These are phyloP conservation scores for Acanthamoeba lenticulata DNA, from an alignment of 208 protist species.

Conservation along the genomic window DNA sequence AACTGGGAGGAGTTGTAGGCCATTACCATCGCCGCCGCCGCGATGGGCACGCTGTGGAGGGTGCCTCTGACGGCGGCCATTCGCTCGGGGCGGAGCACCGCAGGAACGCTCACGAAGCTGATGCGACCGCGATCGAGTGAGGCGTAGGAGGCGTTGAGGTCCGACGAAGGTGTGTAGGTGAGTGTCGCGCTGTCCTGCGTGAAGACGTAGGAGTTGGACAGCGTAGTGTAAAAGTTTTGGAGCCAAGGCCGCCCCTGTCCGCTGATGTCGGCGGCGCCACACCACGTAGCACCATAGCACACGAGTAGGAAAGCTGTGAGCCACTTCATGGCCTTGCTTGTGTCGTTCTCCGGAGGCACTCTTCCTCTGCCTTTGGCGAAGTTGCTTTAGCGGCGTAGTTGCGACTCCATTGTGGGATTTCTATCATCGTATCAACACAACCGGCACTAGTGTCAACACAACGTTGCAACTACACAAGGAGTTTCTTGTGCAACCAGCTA, in stretches of 20 bases:
- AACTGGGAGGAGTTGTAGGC: background rate
- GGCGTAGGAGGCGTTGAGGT: background rate
- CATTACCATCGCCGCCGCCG: background rate
- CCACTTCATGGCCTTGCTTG: background rate
- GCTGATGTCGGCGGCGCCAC: background rate
- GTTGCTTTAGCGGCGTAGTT: too few species aligned
- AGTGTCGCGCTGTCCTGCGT: background rate
- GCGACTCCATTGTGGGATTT: too few species aligned
- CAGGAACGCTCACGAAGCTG: background rate
- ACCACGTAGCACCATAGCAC: background rate
- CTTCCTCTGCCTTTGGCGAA: too few species aligned
- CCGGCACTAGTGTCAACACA: too few species aligned
- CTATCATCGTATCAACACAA: too few species aligned
- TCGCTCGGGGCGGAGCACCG: background rate
- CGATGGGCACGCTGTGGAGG: background rate
- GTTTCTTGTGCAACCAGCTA: too few species aligned
- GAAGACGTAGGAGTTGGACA: background rate
- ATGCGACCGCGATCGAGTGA: background rate
- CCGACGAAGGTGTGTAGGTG: background rate
- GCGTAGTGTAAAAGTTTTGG: background rate
- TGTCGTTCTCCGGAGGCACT: too few species aligned
- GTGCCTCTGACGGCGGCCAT: background rate
- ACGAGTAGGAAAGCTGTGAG: background rate
- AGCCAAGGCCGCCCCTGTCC: background rate
- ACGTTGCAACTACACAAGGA: too few species aligned